phyloP scores from a whole-genome alignment of 495 filamentous ascomycete species.

The Xylaria telfairii region DNA sequence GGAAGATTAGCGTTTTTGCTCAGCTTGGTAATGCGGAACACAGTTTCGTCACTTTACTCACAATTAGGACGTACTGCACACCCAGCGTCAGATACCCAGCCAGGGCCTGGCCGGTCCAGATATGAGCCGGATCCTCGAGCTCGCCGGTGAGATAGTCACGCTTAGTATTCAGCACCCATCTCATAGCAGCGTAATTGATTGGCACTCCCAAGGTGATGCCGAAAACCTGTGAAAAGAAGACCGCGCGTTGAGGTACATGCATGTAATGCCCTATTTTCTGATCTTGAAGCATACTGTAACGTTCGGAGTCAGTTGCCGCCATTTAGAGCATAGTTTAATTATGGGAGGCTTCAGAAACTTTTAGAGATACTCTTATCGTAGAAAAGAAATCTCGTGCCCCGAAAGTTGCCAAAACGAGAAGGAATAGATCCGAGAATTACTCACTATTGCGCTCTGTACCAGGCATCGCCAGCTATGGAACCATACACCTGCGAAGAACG shows the following conservation, averaged over 20 bases:
- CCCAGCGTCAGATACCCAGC: conserved; percentile 54
- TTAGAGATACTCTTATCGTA: background rate
- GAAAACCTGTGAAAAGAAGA: conserved; percentile 64
- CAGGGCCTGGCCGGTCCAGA: conserved; percentile 62
- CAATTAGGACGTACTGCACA: conserved; percentile 61
- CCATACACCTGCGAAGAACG: conserved; percentile 48
- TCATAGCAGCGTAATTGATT: conserved; percentile 54
- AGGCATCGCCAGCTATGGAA: conserved; percentile 54
- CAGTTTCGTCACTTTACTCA: conserved; percentile 26
- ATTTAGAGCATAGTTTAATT: background rate
- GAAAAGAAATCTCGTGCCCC: background rate
- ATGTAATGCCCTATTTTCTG: conserved; percentile 63
- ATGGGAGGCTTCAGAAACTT: background rate
- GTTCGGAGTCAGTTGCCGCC: background rate
- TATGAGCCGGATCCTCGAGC: conserved; percentile 57
- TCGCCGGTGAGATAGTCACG: conserved; percentile 58
- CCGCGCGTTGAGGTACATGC: conserved; percentile 61
- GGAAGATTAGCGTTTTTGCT: conserved; percentile 9
- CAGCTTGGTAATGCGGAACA: background rate
- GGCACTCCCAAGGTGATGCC: conserved; percentile 57
- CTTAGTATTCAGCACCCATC: conserved; percentile 56
- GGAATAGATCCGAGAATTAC: background rate
- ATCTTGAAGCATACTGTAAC: conserved; percentile 46
- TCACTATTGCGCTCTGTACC: conserved; percentile 60
- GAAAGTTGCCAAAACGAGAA: background rate